Evolutionary conservation across 2,329 filamentous ascomycete genomes (phyloP).

Genomic region (Pseudocercospora musae): DNA sequence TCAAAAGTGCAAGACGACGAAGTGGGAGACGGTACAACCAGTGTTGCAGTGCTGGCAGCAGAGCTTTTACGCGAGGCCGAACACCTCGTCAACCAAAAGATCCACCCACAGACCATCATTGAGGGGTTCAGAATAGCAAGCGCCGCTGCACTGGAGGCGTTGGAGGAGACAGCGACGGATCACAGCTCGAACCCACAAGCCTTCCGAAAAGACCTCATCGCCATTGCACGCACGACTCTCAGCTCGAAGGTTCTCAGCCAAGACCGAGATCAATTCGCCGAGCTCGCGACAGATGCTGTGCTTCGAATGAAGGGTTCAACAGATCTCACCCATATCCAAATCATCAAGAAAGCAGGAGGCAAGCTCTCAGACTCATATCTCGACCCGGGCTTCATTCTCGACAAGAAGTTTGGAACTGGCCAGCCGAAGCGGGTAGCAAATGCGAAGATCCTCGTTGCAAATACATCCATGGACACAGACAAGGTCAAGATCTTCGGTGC

Average conservation of each 20-base stretch:
- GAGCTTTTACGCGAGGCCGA: constrained; percentile 95
- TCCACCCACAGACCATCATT: constrained; percentile 98
- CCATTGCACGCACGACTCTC: constrained; percentile 90
- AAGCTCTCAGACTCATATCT: constrained; percentile 97
- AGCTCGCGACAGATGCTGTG: constrained; percentile 86
- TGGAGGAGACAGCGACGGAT: constrained; percentile 82
- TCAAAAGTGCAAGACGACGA: constrained; percentile 99
- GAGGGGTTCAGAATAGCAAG: constrained; percentile 98
- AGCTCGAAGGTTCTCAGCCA: constrained; percentile 96
- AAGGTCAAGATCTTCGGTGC: constrained; percentile 99
- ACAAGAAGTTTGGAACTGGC: constrained; percentile 99
- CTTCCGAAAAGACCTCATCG: constrained; percentile 84
- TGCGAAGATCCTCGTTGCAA: constrained; percentile 95
- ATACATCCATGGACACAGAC: constrained; percentile 99
- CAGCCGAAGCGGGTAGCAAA: constrained; percentile 97
- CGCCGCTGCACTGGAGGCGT: constrained; percentile 75
- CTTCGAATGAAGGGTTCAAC: constrained; percentile 84
- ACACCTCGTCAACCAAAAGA: constrained; percentile 96
- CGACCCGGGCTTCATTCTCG: constrained; percentile 95
- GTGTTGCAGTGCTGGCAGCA: constrained; percentile 91
- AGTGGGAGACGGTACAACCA: constrained; percentile 96
- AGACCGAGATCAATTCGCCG: constrained; percentile 86
- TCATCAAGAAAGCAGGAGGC: constrained; percentile 98
- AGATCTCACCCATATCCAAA: constrained; percentile 95
- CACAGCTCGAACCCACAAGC: constrained; percentile 78